Evolutionary conservation across 345 rosid species (phyloP).

Genomic region (Syzygium jambos): DNA sequence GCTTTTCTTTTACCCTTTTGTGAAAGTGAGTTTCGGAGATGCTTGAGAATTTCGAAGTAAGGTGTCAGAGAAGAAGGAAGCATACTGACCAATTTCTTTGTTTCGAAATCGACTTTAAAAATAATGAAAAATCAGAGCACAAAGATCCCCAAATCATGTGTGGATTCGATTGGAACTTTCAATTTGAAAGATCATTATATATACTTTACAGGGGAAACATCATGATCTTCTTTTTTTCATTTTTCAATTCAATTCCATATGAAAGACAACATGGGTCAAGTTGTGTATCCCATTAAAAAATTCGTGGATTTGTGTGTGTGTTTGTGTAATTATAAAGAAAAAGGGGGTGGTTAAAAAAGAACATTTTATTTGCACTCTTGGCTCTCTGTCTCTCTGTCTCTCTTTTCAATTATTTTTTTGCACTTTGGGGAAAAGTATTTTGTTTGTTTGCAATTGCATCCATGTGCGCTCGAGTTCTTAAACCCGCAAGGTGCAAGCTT

Average conservation of each 20-base stretch:
- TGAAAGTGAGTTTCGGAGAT: background rate
- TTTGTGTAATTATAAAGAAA: background rate
- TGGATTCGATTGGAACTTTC: background rate
- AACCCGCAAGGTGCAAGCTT: background rate
- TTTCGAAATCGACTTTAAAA: background rate
- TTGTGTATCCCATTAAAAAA: background rate
- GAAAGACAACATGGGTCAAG: background rate
- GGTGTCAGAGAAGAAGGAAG: background rate
- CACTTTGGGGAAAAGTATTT: background rate
- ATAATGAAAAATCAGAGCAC: background rate
- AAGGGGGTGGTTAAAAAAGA: background rate
- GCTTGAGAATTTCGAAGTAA: background rate
- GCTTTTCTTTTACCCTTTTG: background rate
- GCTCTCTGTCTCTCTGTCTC: background rate
- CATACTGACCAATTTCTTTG: background rate
- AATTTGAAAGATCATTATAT: background rate
- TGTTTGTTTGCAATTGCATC: background rate
- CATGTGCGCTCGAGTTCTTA: background rate
- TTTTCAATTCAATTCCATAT: background rate
- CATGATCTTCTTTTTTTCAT: background rate
- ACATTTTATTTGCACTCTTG: background rate
- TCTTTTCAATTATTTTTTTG: background rate
- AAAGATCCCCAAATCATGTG: background rate
- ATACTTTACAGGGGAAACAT: background rate
- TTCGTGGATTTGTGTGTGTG: background rate